Conservation (phyloP, 345 rosid genomes). For the Pugionium dolabratum region DNA sequence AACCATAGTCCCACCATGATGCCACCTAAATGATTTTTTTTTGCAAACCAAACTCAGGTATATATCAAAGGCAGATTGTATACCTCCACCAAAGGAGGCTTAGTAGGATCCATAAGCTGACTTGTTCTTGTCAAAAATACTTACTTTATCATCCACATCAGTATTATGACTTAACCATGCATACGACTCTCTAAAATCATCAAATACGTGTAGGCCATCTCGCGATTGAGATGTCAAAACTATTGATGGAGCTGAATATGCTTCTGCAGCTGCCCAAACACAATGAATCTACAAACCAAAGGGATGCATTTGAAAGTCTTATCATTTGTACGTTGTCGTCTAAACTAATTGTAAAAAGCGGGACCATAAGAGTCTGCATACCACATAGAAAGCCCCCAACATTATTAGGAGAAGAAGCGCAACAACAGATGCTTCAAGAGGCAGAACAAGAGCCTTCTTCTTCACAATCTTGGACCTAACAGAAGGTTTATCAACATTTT, state of each 20-base stretch:
- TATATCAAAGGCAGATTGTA: conserved; percentile 24
- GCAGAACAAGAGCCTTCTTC: conserved; percentile 85
- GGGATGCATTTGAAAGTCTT: conserved; percentile 15
- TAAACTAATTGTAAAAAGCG: conserved; percentile 21
- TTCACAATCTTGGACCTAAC: conserved; percentile 51
- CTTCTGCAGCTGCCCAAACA: conserved; percentile 99
- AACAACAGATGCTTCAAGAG: conserved; percentile 75
- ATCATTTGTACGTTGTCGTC: conserved; percentile 1
- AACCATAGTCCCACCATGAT: conserved; percentile 99
- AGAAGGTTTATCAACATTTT: conserved; percentile 56
- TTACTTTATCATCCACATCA: conserved; percentile 97
- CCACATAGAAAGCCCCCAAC: conserved; percentile 98
- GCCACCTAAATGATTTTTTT: conserved; percentile 69
- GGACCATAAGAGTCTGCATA: conserved; percentile 41
- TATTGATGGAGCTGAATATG: conserved; percentile 98
- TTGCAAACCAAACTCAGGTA: conserved; percentile 27
- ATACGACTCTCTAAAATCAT: conserved; percentile 98
- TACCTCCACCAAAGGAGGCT: conserved; percentile 6
- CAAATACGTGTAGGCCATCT: conserved; percentile 91
- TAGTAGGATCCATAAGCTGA: not conserved
- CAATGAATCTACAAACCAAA: conserved; percentile 75
- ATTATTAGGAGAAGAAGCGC: conserved; percentile 80
- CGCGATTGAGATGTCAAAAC: conserved; percentile 78
- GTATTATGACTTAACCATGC: conserved; percentile 96
- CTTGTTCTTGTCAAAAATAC: conserved; percentile 21